Conservation (phyloP, 2,329 filamentous ascomycete species). For the Ophiosphaerella korrae region DNA sequence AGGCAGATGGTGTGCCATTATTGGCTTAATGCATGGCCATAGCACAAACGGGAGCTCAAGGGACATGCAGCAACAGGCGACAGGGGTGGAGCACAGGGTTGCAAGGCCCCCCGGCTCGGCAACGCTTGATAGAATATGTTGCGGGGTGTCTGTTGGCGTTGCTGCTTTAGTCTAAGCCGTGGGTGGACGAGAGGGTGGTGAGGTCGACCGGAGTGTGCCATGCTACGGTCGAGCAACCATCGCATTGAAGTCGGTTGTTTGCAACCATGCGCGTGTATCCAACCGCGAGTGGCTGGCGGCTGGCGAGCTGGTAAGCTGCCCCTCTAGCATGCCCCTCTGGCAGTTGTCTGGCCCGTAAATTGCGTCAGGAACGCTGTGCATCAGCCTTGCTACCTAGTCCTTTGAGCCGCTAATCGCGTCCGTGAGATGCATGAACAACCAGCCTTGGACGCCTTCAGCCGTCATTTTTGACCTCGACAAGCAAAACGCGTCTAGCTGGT, state of each 20-base stretch:
- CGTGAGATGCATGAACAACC: conserved; percentile 40
- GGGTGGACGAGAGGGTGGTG: conserved; percentile 25
- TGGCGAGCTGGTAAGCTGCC: conserved; percentile 21
- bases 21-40: conserved; percentile 43
- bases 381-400: conserved; percentile 42
- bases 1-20: conserved; percentile 42
- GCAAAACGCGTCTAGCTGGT: conserved; percentile 31
- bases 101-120: conserved; percentile 36
- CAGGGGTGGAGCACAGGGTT: conserved; percentile 40
- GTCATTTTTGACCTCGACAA: conserved; percentile 20
- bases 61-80: conserved; percentile 37
- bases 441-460: conserved; percentile 26
- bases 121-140: conserved; percentile 46
- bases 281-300: conserved; percentile 23
- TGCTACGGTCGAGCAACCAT: conserved; percentile 39
- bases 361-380: conserved; percentile 50
- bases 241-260: conserved; percentile 5
- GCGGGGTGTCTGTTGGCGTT: conserved; percentile 44
- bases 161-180: conserved; percentile 33
- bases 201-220: conserved; percentile 25
- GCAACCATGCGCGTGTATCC: conserved; percentile 6
- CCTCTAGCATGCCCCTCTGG: conserved; percentile 26
- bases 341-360: conserved; percentile 46
- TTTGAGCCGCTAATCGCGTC: conserved; percentile 45
- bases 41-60: conserved; percentile 45